Percentiles rank a stretch among this genome's conserved stretches.
Conservation (phyloP, 306 rosid genomes). For the Rosa persica region DNA sequence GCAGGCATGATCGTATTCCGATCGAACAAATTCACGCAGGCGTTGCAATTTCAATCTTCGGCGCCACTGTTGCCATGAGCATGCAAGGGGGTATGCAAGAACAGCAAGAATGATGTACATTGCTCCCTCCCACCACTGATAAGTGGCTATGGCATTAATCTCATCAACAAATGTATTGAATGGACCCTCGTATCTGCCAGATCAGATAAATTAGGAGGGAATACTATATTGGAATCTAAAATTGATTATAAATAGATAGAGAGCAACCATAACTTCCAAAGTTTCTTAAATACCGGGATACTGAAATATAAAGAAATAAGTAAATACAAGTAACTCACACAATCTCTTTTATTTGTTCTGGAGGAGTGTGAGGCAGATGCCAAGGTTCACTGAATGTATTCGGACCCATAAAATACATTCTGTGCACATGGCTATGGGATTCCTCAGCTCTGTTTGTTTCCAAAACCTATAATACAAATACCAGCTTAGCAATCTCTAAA, state of each 20-base stretch:
- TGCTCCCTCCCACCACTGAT: constrained; percentile 99
- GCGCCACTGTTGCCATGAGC: constrained; percentile 98
- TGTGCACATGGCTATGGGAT: constrained; percentile 92
- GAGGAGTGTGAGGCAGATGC: constrained; percentile 91
- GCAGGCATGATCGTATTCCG: constrained; percentile 96
- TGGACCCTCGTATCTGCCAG: constrained; percentile 84
- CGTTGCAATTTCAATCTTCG: constrained; percentile 84
- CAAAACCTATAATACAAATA: constrained; percentile 55
- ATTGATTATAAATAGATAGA: constrained; percentile 6
- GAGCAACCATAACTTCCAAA: not conserved
- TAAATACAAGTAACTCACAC: constrained; percentile 60
- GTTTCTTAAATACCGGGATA: not conserved
- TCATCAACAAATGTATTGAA: constrained; percentile 90
- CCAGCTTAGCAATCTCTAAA: constrained; percentile 17
- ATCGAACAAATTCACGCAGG: constrained; percentile 89
- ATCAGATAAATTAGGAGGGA: constrained; percentile 27
- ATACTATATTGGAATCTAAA: constrained; percentile 29
- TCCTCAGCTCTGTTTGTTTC: constrained; percentile 99
- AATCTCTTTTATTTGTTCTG: constrained; percentile 87
- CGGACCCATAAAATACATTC: constrained; percentile 98
- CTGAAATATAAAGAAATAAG: not conserved
- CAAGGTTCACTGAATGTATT: constrained; percentile 96
- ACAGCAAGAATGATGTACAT: constrained; percentile 69
- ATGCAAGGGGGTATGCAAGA: constrained; percentile 84
- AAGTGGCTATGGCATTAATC: constrained; percentile 86